Evolutionary conservation across 306 rosid genomes (phyloP).

Genomic region (Dicorynia guianensis): DNA sequence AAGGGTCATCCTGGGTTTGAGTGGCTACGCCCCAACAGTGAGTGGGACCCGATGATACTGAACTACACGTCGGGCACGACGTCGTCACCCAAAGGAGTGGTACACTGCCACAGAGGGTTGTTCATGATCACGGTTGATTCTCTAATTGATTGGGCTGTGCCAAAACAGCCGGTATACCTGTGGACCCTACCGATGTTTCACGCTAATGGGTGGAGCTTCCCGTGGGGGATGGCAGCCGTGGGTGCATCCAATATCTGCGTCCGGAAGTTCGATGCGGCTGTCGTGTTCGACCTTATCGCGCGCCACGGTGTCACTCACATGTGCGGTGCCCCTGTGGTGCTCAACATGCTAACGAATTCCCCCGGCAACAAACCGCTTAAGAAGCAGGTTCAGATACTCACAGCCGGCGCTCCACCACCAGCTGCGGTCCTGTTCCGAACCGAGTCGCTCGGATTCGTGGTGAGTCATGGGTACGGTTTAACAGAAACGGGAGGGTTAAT

Average conservation of each 20-base stretch:
- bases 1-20: slow-evolving; percentile 54
- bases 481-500: slow-evolving; percentile 62
- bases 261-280: slow-evolving; percentile 53
- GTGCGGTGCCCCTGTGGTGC: slow-evolving; percentile 79
- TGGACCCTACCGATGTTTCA: slow-evolving; percentile 82
- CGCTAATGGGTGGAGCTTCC: slow-evolving; percentile 73
- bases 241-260: slow-evolving; percentile 73
- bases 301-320: slow-evolving; percentile 68
- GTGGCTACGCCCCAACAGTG: slow-evolving; percentile 54
- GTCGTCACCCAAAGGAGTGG: slow-evolving; percentile 76
- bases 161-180: slow-evolving; percentile 56
- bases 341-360: slow-evolving; percentile 66
- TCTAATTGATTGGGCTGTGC: slow-evolving; percentile 56
- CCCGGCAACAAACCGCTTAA: slow-evolving; percentile 40
- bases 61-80: slow-evolving; percentile 81
- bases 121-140: slow-evolving; percentile 47
- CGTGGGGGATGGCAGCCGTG: slow-evolving; percentile 74
- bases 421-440: slow-evolving; percentile 56
- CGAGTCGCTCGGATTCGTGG: slow-evolving; percentile 62
- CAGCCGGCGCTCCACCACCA: slow-evolving; percentile 79
- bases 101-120: slow-evolving; percentile 63
- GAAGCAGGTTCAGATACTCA: slow-evolving; percentile 56
- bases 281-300: slow-evolving; percentile 47
- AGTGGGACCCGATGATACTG: slow-evolving; percentile 66
- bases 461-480: slow-evolving; percentile 71